Percentiles rank a stretch among this genome's conserved stretches.
phyloP scores from a whole-genome alignment of 495 filamentous ascomycete genomes.

The Penicillium soppii region DNA sequence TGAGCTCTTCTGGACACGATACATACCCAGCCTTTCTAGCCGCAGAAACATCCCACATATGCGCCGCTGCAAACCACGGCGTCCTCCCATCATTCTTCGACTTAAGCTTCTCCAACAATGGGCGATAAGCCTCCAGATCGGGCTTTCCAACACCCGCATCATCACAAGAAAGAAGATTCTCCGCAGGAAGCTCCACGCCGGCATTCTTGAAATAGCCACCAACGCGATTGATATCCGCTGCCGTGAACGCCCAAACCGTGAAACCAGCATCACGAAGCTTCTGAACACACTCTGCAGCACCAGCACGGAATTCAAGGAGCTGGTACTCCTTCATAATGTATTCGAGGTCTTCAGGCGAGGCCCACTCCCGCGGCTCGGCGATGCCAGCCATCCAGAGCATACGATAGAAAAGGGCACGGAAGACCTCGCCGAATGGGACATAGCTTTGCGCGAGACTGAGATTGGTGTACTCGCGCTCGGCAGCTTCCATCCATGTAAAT shows the following conservation, averaged over 20 bases:
- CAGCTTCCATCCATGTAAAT: slow-evolving; percentile 40
- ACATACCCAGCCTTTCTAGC: slow-evolving; percentile 29
- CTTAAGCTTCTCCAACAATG: slow-evolving; percentile 23
- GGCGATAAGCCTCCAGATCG: slow-evolving; percentile 26
- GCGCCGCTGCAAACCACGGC: slow-evolving; percentile 39
- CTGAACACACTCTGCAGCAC: slow-evolving; percentile 29
- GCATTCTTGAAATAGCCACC: slow-evolving; percentile 35
- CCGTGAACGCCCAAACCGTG: slow-evolving; percentile 43
- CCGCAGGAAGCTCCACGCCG: slow-evolving; percentile 34
- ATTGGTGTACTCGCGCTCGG: slow-evolving; percentile 43
- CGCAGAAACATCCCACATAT: slow-evolving; percentile 41
- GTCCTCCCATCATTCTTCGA: slow-evolving; percentile 19
- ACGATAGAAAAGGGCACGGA: slow-evolving; percentile 38
- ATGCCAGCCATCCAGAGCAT: slow-evolving; percentile 31
- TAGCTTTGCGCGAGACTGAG: slow-evolving; percentile 37
- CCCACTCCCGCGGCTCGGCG: slow-evolving; percentile 28
- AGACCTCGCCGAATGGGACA: slow-evolving; percentile 26
- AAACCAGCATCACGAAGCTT: slow-evolving; percentile 40
- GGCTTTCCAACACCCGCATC: slow-evolving; percentile 31
- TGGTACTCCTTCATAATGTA: slow-evolving; percentile 27
- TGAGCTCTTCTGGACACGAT: neutral
- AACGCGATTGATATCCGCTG: slow-evolving; percentile 35
- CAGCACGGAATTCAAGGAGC: slow-evolving; percentile 28
- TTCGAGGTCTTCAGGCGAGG: slow-evolving; percentile 30
- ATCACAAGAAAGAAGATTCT: slow-evolving; percentile 36